Evolutionary conservation across 768 basidiomycete genomes (phyloP), one percentile per base, ranked within the genome.

Genomic region (Lyophyllum semitale): DNA sequence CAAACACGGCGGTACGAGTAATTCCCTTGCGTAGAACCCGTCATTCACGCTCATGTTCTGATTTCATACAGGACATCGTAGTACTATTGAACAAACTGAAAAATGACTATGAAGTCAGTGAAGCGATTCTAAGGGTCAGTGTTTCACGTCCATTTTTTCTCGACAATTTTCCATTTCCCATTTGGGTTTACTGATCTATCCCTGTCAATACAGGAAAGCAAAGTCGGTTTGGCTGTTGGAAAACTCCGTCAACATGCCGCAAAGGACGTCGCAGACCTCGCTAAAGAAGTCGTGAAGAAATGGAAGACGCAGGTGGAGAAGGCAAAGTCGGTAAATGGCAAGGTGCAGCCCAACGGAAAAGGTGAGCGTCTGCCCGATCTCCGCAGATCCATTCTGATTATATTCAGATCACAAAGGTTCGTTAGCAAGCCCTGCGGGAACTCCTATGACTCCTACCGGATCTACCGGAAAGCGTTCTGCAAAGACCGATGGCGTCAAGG

Each of bases 271-370:
- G 69, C 91, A 8, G 89, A 92, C 60, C 75, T 91, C 6, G 92
- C 95, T 17, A 96, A 95, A 70, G 93, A 93, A 60, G 77, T 95
- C 42, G 95, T 97, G 46, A 91, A 87, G 72, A 89, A 88, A 65
- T 97, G 94, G 94, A 95, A 95, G 72, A 81, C 75, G 27, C 88
- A 88, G 57, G 95, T 96, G 30, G 93, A 94, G 55, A 85, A 84
- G 63, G 82, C 81, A 0, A 84, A 84, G 55, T 70, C 73, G 7
- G 67, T 61, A 7, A 59, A 59, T 37, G 60, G 56, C 12, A 49
- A 62, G 58, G 63, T 25, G 48, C 65, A 48, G 7, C 26, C 42
- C 66, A 33, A 32, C 18, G 61, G 56, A 11, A 63, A 60, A 29
- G 78, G 80, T 79, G 64, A 59, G 79, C 67, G 27, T 32, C 44